Conservation (phyloP, 2,329 filamentous ascomycete species). For the Penicillium sp. region DNA sequence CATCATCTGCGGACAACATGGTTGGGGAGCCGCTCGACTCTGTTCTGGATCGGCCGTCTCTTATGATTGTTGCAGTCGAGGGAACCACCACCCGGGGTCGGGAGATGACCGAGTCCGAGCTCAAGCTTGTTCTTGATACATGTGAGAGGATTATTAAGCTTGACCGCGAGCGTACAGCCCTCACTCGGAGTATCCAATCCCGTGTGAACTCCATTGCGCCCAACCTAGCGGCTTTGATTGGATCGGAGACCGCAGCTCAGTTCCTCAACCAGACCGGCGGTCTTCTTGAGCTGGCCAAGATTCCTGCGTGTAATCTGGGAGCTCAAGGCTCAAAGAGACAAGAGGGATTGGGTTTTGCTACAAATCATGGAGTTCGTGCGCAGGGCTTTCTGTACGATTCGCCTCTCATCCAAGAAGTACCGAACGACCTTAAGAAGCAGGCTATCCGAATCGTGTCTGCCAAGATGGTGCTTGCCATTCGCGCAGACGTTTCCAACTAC, state of each 20-base stretch:
- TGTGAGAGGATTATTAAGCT: slow-evolving; percentile 86
- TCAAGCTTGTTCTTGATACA: slow-evolving; percentile 68
- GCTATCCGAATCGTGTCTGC: slow-evolving; percentile 92
- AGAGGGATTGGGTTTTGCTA: slow-evolving; percentile 75
- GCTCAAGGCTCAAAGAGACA: slow-evolving; percentile 88
- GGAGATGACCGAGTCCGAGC: slow-evolving; percentile 68
- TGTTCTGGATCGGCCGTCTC: slow-evolving; percentile 78
- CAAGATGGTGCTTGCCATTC: slow-evolving; percentile 88
- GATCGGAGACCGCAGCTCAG: slow-evolving; percentile 88
- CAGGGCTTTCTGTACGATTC: slow-evolving; percentile 94
- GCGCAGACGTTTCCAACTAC: slow-evolving; percentile 80
- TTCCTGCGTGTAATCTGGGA: slow-evolving; percentile 86
- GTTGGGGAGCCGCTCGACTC: slow-evolving; percentile 70
- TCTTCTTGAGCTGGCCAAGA: slow-evolving; percentile 80
- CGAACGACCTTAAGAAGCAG: slow-evolving; percentile 81
- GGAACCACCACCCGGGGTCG: slow-evolving; percentile 83
- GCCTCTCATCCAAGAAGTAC: slow-evolving; percentile 78
- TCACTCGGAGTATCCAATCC: slow-evolving; percentile 93
- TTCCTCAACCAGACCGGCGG: slow-evolving; percentile 94
- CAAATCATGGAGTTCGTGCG: slow-evolving; percentile 83
- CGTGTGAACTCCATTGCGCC: slow-evolving; percentile 96
- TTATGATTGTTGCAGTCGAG: slow-evolving; percentile 96
- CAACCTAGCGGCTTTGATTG: slow-evolving; percentile 84
- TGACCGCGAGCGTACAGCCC: slow-evolving; percentile 76
- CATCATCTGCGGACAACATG: slow-evolving; percentile 71